Evolutionary conservation across 129 eudicot species (phyloP).

Genomic region (Centella asiatica): DNA sequence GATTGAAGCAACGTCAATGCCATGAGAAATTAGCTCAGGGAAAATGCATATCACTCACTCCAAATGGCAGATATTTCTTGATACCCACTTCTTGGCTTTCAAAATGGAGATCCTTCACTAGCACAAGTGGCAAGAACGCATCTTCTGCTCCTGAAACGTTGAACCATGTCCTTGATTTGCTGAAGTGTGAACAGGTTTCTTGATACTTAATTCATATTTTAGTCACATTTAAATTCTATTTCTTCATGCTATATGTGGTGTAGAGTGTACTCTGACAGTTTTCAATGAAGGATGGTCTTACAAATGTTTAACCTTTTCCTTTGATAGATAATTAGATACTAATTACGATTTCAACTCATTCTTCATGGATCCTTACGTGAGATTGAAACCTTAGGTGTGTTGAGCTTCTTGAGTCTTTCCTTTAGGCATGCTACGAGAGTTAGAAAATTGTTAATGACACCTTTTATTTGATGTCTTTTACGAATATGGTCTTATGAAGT

Average conservation of each 20-base stretch:
- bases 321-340: too few species aligned
- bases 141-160: constrained; percentile 50
- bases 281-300: too few species aligned
- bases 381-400: neutral
- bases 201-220: neutral
- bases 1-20: constrained; percentile 68
- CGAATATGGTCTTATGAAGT: too few species aligned
- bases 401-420: neutral
- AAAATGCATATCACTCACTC: constrained; percentile 43
- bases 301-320: too few species aligned
- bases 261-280: too few species aligned
- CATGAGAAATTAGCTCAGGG: constrained; percentile 86
- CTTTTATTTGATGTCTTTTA: too few species aligned
- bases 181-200: constrained; percentile 70
- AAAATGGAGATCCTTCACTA: constrained; percentile 66
- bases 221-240: neutral
- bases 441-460: neutral
- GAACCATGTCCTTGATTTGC: constrained; percentile 30
- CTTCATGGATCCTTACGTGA: neutral
- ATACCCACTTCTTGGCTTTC: constrained; percentile 88
- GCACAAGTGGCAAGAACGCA: constrained; percentile 70
- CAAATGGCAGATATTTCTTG: constrained; percentile 48
- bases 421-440: neutral
- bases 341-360: too few species aligned
- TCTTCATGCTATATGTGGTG: too few species aligned